Evolutionary conservation across 352 stramenopile genomes (phyloP), one percentile per base, ranked within the genome.

Genomic region (Phytophthora multivora): DNA sequence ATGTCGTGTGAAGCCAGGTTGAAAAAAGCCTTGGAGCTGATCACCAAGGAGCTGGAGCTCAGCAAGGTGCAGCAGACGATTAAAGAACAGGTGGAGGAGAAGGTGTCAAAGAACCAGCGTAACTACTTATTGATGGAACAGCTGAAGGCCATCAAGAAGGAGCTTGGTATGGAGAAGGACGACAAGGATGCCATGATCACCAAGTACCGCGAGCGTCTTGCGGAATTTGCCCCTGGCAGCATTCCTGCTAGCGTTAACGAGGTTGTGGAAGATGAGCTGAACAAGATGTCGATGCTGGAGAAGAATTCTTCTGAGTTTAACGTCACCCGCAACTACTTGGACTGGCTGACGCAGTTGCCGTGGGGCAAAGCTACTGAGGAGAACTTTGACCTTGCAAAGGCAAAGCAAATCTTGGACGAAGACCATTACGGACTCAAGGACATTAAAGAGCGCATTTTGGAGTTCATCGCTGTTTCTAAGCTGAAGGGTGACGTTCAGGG

Each of bases 241-340:
- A 89, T 97, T 38, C 90, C 91, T 1, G 60, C 63, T 8, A 81
- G 41, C 33, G 96, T 98, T 3, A 89, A 91, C 48, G 88, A 98
- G 51, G 95, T 97, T n/a, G 97, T 99, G 50, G 90, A 99, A 42
- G 94, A 98, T 58, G 97, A 99, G 67, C 60, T 99, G 19, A 96
- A 99, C 55, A 99, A 99, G 69, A 89, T 99, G 57, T 92, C 83
- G 15, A 97, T 92, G 57, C 81, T 99, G 4, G 97, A 99, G 67
- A 99, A 99, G 77, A 99, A 99, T 71, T 98, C 93, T 38, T 92
- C 93, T 0, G 97, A 99, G 73, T 99, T 99, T 72, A 99, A 99
- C 50, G 94, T 99, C 4, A 99, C 97, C 3, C 86, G 96, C 28
- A 99, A 96, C 63, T 99, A 99, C 65, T 68, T 99, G 31, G 97